These are phyloP conservation scores for Beauveria varroae DNA, from an alignment of 2,329 filamentous ascomycete species.

Conservation along the genomic window DNA sequence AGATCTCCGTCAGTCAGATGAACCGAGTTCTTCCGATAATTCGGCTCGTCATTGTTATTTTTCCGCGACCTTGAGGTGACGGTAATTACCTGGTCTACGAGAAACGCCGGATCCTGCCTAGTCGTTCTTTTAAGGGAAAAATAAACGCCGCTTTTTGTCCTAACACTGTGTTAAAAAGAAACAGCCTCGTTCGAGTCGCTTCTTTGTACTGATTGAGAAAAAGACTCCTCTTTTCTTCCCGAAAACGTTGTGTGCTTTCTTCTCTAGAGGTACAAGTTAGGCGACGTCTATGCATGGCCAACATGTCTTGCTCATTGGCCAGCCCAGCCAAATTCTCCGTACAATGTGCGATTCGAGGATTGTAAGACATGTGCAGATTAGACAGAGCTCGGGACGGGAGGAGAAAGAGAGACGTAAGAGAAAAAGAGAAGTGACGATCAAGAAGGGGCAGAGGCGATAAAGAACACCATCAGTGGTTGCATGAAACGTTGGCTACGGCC, in stretches of 20 bases:
- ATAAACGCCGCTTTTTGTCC: no score
- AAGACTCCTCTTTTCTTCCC: neutral
- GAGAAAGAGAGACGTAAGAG: neutral
- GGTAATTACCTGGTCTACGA: neutral
- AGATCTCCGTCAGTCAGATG: neutral
- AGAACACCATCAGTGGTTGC: neutral
- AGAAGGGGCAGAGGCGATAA: neutral
- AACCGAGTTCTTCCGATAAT: neutral
- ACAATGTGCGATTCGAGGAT: neutral
- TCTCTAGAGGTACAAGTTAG: neutral
- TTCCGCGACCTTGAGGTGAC: neutral
- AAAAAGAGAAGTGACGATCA: neutral
- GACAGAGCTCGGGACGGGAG: neutral
- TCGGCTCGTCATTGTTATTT: neutral
- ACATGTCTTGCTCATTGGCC: neutral
- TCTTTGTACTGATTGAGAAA: neutral
- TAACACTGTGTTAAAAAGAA: no score
- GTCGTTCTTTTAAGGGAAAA: neutral
- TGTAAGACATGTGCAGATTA: neutral
- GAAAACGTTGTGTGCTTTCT: neutral
- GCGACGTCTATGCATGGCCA: neutral
- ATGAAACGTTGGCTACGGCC: neutral
- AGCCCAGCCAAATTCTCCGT: neutral
- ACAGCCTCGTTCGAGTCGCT: neutral
- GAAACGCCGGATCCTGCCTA: neutral